A percentile compares a stretch with the other conserved stretches of the same genome.
Evolutionary conservation across 768 basidiomycete genomes (phyloP).

Genomic region (Auricularia auricula-judae): DNA sequence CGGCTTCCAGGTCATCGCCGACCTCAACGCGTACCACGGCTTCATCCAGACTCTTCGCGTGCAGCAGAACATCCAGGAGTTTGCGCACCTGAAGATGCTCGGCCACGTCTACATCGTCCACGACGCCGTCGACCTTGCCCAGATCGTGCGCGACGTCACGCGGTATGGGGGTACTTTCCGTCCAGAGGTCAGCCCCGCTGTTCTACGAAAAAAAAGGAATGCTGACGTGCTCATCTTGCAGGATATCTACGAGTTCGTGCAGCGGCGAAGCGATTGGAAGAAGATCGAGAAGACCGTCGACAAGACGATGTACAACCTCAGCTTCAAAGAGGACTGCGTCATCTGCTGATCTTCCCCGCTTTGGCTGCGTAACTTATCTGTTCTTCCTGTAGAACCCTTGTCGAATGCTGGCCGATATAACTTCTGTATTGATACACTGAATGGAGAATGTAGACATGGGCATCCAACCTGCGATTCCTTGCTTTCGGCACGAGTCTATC

Average conservation of each 20-base stretch:
- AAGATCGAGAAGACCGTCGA: conserved; percentile 95
- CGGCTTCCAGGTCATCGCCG: conserved; percentile 92
- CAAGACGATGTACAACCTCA: conserved; percentile 88
- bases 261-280: conserved; percentile 93
- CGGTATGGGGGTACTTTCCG: conserved; percentile 91
- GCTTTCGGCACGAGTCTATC: too few relatives aligned
- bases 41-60: conserved; percentile 66
- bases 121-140: conserved; percentile 91
- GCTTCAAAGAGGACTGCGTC: conserved; percentile 86
- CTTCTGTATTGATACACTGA: neutral
- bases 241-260: conserved; percentile 96
- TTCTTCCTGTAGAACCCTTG: neutral
- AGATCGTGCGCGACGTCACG: conserved; percentile 91
- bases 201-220: neutral
- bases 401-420: neutral
- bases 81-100: conserved; percentile 91
- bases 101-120: conserved; percentile 94
- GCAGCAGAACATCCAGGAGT: conserved; percentile 35
- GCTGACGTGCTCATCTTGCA: conserved; percentile 14
- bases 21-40: conserved; percentile 84
- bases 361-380: neutral
- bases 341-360: conserved; percentile 19
- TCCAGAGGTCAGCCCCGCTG: conserved; percentile 57
- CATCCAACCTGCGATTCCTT: too few relatives aligned
- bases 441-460: neutral